A percentile compares a stretch with the other conserved stretches of the same genome.
Evolutionary conservation across 805 yeast species (phyloP).

Genomic region (Monosporozyma aquatica): DNA sequence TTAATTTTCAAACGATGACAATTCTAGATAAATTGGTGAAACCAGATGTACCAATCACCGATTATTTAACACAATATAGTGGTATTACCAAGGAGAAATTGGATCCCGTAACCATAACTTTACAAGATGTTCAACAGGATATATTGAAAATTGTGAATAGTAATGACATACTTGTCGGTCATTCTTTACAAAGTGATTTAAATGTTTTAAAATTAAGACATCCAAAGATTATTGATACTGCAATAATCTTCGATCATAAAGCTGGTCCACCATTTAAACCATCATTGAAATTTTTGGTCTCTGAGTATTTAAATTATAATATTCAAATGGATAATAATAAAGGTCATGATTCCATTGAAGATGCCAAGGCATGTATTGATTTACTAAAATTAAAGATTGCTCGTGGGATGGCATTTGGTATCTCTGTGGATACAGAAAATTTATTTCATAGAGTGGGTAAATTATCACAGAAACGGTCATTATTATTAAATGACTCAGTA

Average conservation of each 20-base stretch:
- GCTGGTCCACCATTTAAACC: slow-evolving; percentile 79
- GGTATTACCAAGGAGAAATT: slow-evolving; percentile 76
- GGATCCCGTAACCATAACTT: slow-evolving; percentile 47
- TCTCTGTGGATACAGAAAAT: slow-evolving; percentile 34
- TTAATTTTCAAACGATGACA: slow-evolving; percentile 51
- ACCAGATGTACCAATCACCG: slow-evolving; percentile 65
- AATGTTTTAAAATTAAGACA: slow-evolving; percentile 63
- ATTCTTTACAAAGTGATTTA: slow-evolving; percentile 80
- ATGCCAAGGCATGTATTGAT: slow-evolving; percentile 71
- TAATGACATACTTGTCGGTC: slow-evolving; percentile 73
- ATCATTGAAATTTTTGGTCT: slow-evolving; percentile 61
- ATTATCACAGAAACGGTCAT: slow-evolving; percentile 21
- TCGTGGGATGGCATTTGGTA: slow-evolving; percentile 62
- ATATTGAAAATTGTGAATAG: slow-evolving; percentile 42
- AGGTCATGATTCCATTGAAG: slow-evolving; percentile 86
- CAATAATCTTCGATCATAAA: slow-evolving; percentile 67
- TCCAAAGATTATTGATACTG: slow-evolving; percentile 70
- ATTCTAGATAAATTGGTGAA: slow-evolving; percentile 68
- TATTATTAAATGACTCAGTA: slow-evolving; percentile 31
- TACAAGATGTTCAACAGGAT: slow-evolving; percentile 57
- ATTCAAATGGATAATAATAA: slow-evolving; percentile 56
- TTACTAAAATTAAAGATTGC: slow-evolving; percentile 59
- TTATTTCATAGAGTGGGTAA: slow-evolving; percentile 34
- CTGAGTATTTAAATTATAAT: slow-evolving; percentile 40
- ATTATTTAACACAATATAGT: slow-evolving; percentile 75